Percentiles rank a stretch among this genome's conserved stretches.
These are phyloP conservation scores for Populus deltoides DNA, from an alignment of 345 rosid genomes.

Conservation along the genomic window DNA sequence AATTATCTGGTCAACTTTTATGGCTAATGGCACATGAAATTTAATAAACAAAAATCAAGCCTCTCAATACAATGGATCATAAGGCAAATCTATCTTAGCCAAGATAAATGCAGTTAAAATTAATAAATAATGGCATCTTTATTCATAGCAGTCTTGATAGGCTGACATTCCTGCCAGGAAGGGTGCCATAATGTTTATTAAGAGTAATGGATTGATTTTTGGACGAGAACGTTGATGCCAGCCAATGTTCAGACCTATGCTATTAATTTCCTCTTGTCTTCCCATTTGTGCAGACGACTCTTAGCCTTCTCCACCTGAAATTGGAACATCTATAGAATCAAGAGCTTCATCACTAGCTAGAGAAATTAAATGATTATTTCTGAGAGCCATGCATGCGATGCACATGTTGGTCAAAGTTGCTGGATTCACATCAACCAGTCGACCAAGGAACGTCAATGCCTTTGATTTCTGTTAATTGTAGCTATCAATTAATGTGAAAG, in stretches of 20 bases:
- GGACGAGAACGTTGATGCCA: background rate
- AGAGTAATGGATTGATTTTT: background rate
- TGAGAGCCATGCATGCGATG: background rate
- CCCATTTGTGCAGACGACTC: slow-evolving; percentile 64
- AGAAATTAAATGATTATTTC: background rate
- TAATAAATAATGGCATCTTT: background rate
- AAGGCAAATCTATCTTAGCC: too few species aligned
- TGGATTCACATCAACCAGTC: background rate
- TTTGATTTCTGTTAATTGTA: background rate
- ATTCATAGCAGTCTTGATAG: background rate
- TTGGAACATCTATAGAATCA: background rate
- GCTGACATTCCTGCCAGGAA: background rate
- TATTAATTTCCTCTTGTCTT: slow-evolving; percentile 39
- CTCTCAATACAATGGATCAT: too few species aligned
- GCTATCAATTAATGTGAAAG: too few species aligned
- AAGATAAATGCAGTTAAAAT: too few species aligned
- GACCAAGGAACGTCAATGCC: background rate
- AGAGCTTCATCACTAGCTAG: background rate
- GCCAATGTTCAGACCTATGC: too few species aligned
- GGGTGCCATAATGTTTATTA: background rate
- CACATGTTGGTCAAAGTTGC: background rate
- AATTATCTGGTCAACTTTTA: too few species aligned
- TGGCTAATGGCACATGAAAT: too few species aligned
- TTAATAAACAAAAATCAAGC: too few species aligned
- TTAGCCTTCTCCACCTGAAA: slow-evolving; percentile 65